phyloP scores from a whole-genome alignment of 345 rosid species.

The Nephelium lappaceum region DNA sequence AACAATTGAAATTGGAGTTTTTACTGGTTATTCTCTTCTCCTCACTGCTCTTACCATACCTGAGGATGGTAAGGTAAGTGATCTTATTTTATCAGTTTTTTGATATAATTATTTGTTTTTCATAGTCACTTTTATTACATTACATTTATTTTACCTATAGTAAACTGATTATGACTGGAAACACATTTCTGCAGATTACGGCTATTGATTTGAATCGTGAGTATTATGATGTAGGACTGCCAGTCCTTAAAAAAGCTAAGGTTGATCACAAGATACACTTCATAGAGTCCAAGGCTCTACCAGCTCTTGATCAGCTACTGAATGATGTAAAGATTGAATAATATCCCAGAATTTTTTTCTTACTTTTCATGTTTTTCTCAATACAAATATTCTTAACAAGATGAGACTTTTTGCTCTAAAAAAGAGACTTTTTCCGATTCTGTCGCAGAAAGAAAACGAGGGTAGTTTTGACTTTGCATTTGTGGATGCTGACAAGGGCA shows the following conservation, averaged over 20 bases:
- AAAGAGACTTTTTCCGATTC: background rate
- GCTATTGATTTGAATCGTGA: constrained; percentile 42
- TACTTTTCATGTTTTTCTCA: no score
- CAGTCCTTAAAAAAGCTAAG: constrained; percentile 39
- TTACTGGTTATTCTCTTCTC: constrained; percentile 59
- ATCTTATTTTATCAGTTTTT: background rate
- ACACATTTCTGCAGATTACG: constrained; percentile 20
- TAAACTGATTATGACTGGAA: background rate
- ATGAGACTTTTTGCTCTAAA: no score
- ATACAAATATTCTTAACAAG: background rate
- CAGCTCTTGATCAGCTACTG: constrained; percentile 38
- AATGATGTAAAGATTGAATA: constrained; percentile 28
- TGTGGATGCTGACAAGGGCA: constrained; percentile 54
- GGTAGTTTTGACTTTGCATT: constrained; percentile 56
- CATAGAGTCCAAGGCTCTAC: constrained; percentile 34
- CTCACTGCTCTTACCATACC: constrained; percentile 48
- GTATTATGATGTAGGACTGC: constrained; percentile 43
- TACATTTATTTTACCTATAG: no score
- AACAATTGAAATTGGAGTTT: constrained; percentile 59
- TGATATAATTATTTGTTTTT: background rate
- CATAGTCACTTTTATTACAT: no score
- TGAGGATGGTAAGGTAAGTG: constrained; percentile 37
- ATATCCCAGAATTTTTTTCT: no score
- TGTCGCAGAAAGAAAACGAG: constrained; percentile 33
- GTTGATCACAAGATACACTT: constrained; percentile 48